A percentile compares a stretch with the other conserved stretches of the same genome.
These are phyloP conservation scores for Verticillium nonalfalfae DNA, from an alignment of 2,329 filamentous ascomycete genomes.

Conservation along the genomic window DNA sequence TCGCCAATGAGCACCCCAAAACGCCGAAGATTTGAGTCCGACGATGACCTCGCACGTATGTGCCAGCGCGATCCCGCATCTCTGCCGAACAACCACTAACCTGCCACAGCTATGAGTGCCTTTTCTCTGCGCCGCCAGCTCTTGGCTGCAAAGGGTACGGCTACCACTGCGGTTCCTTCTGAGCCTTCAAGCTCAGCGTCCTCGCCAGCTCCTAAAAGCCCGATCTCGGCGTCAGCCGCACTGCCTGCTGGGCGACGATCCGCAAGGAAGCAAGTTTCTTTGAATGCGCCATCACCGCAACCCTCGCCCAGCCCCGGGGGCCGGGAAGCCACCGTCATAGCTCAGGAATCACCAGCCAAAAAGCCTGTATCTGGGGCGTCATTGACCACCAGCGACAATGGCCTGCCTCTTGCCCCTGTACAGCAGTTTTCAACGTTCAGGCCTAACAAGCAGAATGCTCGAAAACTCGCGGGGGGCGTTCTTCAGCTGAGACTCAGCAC, in stretches of 20 bases:
- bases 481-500: slow-evolving; percentile 36
- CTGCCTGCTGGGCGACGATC: not conserved
- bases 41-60: slow-evolving; percentile 24
- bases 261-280: not conserved
- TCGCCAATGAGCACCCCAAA: slow-evolving; percentile 25
- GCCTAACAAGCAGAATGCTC: slow-evolving; percentile 35
- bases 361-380: not conserved
- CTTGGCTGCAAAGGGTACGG: not conserved
- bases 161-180: not conserved
- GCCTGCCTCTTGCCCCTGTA: not conserved
- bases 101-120: slow-evolving; percentile 30
- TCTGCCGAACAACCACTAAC: slow-evolving; percentile 3
- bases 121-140: slow-evolving; percentile 35
- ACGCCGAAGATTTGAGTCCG: slow-evolving; percentile 31
- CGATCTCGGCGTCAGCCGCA: not conserved
- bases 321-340: not conserved
- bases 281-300: not conserved
- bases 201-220: not conserved
- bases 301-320: not conserved
- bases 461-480: slow-evolving; percentile 28
- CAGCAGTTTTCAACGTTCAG: slow-evolving; percentile 38
- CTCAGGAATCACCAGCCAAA: not conserved
- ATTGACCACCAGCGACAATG: slow-evolving; percentile 9
- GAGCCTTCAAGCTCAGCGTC: not conserved
- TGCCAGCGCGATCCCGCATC: not conserved